phyloP scores from a whole-genome alignment of 768 basidiomycete species.

The Hypholoma fasciculare region DNA sequence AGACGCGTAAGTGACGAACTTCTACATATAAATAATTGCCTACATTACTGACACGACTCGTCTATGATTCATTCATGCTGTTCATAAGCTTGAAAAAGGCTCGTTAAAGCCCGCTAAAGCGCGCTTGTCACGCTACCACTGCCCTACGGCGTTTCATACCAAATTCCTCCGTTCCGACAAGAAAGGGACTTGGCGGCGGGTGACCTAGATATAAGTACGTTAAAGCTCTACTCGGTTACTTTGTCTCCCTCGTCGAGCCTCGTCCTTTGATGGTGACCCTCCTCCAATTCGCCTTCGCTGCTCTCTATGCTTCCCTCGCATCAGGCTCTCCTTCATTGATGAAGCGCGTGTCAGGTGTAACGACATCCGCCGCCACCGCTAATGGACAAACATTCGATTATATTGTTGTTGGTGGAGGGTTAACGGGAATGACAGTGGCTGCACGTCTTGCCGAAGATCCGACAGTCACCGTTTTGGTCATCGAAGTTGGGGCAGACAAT shows the following conservation, averaged over 20 bases:
- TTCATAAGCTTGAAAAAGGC: no score
- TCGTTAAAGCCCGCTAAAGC: no score
- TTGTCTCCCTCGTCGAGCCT: not conserved
- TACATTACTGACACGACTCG: no score
- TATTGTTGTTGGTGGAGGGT: constrained; percentile 45
- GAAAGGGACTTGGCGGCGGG: no score
- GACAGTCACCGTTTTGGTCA: constrained; percentile 40
- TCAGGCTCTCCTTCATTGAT: not conserved
- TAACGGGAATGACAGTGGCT: constrained; percentile 51
- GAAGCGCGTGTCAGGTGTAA: constrained; percentile 31
- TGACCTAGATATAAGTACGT: no score
- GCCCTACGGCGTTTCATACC: no score
- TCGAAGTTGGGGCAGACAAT: constrained; percentile 54
- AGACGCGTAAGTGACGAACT: no score
- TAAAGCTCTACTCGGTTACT: not conserved
- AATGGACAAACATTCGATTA: constrained; percentile 42
- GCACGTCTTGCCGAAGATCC: constrained; percentile 46
- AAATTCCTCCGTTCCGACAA: no score
- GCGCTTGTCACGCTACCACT: no score
- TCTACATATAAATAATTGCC: no score
- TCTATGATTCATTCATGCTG: no score
- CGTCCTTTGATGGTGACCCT: not conserved
- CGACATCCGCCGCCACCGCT: constrained; percentile 27
- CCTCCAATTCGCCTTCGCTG: not conserved
- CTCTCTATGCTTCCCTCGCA: not conserved